A percentile compares a stretch with the other conserved stretches of the same genome.
Evolutionary conservation across 73 alveolate genomes (phyloP).

Genomic region (Durusdinium trenchii): DNA sequence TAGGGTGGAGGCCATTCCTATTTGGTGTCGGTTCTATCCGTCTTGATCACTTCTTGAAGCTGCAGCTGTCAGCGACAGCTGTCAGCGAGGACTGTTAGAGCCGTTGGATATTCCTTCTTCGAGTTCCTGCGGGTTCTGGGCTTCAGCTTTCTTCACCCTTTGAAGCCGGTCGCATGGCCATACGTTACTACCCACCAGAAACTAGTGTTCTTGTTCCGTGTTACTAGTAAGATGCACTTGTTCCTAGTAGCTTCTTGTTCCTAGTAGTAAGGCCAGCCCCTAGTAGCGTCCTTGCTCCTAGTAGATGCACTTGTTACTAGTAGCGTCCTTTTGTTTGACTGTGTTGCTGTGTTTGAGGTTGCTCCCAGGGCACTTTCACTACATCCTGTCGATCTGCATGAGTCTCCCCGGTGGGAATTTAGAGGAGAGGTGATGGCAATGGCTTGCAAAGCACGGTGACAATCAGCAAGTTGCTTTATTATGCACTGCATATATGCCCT

Average conservation of each 20-base stretch:
- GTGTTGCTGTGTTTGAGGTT: neutral
- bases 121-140: conserved; percentile 72
- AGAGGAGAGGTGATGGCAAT: neutral
- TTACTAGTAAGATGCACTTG: too few species aligned
- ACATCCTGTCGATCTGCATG: conserved; percentile 70
- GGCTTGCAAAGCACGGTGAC: neutral
- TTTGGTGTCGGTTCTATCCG: neutral
- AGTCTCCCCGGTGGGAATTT: conserved; percentile 80
- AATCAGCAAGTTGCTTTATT: neutral
- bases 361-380: neutral
- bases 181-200: too few species aligned
- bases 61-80: neutral
- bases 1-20: neutral
- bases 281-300: too few species aligned
- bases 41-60: neutral
- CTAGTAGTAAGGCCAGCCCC: too few species aligned
- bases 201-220: too few species aligned
- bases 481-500: neutral
- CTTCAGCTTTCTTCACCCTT: conserved; percentile 75
- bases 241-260: too few species aligned
- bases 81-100: conserved; percentile 37
- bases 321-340: too few species aligned
- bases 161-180: conserved; percentile 66
- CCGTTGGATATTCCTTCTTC: conserved; percentile 76
- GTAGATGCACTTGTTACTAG: too few species aligned